Evolutionary conservation across 805 yeast genomes (phyloP).

Genomic region (Tetrapisispora arboricola): DNA sequence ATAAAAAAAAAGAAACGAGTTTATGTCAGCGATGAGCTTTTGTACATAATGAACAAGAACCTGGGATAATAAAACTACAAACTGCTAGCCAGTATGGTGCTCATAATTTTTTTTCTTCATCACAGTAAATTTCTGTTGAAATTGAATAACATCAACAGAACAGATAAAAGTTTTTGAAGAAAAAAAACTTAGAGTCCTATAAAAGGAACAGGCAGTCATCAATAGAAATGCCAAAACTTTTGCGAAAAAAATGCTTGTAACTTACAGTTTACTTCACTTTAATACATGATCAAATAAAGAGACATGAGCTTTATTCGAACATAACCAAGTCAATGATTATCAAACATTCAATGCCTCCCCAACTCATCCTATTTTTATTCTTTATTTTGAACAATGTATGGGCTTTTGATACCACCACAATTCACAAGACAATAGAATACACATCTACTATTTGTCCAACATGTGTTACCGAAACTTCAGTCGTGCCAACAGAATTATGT

Average conservation of each 20-base stretch:
- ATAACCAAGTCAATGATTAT: not conserved
- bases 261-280: no score
- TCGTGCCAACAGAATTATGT: not conserved
- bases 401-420: not conserved
- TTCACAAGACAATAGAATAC: not conserved
- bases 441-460: slow-evolving; percentile 8
- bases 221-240: no score
- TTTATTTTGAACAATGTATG: not conserved
- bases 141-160: no score
- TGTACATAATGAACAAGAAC: not conserved
- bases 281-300: no score
- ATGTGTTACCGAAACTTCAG: slow-evolving; percentile 2
- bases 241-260: no score
- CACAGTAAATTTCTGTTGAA: no score
- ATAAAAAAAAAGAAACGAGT: not conserved
- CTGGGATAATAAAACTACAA: not conserved
- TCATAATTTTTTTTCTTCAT: no score
- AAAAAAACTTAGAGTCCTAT: no score
- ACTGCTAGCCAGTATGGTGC: no score
- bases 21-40: not conserved
- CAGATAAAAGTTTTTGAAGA: no score
- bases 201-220: no score
- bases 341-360: not conserved
- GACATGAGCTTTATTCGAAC: no score
- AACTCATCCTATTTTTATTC: not conserved